phyloP scores from a whole-genome alignment of 495 filamentous ascomycete genomes.

The Friedmanniomyces simplex region DNA sequence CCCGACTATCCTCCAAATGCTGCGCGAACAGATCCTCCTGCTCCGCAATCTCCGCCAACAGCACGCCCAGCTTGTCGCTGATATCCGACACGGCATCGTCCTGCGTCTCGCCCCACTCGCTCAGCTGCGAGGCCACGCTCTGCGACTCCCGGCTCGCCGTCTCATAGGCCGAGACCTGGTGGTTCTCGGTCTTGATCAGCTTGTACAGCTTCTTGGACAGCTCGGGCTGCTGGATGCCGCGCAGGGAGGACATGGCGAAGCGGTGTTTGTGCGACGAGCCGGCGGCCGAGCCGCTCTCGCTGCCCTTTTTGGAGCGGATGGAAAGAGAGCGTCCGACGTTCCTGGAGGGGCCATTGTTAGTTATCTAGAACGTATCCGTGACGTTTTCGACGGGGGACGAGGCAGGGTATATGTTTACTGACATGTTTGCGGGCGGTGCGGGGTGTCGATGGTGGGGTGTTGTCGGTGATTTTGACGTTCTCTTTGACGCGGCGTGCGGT shows the following conservation, averaged over 20 bases:
- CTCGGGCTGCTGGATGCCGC: conserved; percentile 71
- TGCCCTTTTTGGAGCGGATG: conserved; percentile 31
- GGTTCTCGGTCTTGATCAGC: conserved; percentile 85
- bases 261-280: conserved; percentile 37
- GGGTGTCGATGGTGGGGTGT: background rate
- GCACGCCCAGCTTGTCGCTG: conserved; percentile 85
- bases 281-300: conserved; percentile 19
- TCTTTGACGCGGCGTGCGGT: too few relatives aligned
- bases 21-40: conserved; percentile 83
- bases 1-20: conserved; percentile 72
- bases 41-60: conserved; percentile 81
- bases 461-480: background rate
- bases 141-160: conserved; percentile 68
- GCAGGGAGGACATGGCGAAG: conserved; percentile 74
- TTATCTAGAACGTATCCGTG: background rate
- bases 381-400: too few relatives aligned
- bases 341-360: background rate
- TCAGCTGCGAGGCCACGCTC: conserved; percentile 79
- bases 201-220: conserved; percentile 74
- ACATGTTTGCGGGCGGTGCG: conserved; percentile 1
- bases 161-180: conserved; percentile 72
- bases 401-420: background rate
- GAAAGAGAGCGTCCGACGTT: conserved; percentile 30
- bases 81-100: conserved; percentile 83
- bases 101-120: conserved; percentile 88